These are phyloP conservation scores for Helotiales sp. DNA, from an alignment of 2,329 filamentous ascomycete species.

Conservation along the genomic window DNA sequence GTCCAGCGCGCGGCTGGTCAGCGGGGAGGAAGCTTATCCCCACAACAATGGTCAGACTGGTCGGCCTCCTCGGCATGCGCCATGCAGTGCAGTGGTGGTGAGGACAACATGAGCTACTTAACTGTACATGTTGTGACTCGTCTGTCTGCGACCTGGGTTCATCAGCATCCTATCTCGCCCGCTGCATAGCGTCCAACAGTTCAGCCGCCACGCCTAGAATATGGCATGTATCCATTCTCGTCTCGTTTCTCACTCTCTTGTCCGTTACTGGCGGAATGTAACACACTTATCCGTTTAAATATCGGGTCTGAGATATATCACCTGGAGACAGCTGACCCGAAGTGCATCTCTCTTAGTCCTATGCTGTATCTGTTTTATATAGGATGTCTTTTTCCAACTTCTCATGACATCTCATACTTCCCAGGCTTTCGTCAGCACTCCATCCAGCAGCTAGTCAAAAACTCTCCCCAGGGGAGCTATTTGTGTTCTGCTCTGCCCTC, in stretches of 20 bases:
- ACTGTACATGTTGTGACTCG: conserved; percentile 7
- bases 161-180: conserved; percentile 15
- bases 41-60: conserved; percentile 10
- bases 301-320: conserved; percentile 30
- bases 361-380: conserved; percentile 22
- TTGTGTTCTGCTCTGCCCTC: neutral
- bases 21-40: conserved; percentile 12
- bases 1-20: too few species aligned
- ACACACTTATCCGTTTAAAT: conserved; percentile 30
- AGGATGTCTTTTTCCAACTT: conserved; percentile 12
- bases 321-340: conserved; percentile 29
- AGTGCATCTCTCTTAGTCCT: conserved; percentile 9
- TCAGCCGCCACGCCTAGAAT: conserved; percentile 27
- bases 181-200: conserved; percentile 20
- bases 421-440: neutral
- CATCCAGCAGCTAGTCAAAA: neutral
- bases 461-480: neutral
- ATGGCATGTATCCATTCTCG: conserved; percentile 16
- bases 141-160: conserved; percentile 10
- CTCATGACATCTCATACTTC: neutral
- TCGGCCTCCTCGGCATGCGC: conserved; percentile 19
- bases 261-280: conserved; percentile 21
- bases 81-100: conserved; percentile 12
- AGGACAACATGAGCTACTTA: conserved; percentile 1
- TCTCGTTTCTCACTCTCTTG: conserved; percentile 17